phyloP scores from a whole-genome alignment of 23 red algal genomes.

The Gracilaria domingensis region DNA sequence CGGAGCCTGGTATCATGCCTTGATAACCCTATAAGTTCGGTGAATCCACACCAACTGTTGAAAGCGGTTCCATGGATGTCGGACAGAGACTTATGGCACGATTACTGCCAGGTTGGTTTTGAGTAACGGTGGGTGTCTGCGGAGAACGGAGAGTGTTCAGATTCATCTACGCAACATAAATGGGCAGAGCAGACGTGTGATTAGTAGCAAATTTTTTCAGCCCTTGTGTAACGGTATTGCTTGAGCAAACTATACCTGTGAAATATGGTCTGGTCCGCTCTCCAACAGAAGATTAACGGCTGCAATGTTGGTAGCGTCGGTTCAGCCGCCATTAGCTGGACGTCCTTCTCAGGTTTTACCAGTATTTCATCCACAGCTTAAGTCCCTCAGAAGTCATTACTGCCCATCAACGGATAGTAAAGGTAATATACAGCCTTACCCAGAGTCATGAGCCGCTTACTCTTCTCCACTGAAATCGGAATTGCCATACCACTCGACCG shows the following conservation, averaged over 20 bases:
- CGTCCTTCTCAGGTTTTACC: too few relatives aligned
- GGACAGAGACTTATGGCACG: conserved; percentile 14
- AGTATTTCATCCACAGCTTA: too few relatives aligned
- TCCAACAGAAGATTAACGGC: conserved; percentile 54
- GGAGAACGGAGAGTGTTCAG: conserved; percentile 23
- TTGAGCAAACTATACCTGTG: conserved; percentile 63
- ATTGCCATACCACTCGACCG: too few relatives aligned
- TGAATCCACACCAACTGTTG: conserved; percentile 17
- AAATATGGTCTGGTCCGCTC: conserved; percentile 41
- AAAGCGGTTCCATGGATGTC: conserved; percentile 13
- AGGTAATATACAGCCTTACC: too few relatives aligned
- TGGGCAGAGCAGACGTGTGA: conserved; percentile 18
- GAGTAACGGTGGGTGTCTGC: conserved; percentile 19
- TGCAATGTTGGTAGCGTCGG: conserved; percentile 43
- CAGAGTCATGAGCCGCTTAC: too few relatives aligned
- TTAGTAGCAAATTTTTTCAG: conserved; percentile 40
- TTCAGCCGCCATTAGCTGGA: too few relatives aligned
- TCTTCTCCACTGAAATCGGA: too few relatives aligned
- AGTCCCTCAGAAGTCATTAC: too few relatives aligned
- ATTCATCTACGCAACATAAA: conserved; percentile 13
- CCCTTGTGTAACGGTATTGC: background rate
- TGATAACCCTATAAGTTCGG: conserved; percentile 20
- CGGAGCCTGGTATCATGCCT: background rate
- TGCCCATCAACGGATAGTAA: too few relatives aligned
- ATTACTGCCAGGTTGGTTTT: background rate